phyloP scores from a whole-genome alignment of 2,329 filamentous ascomycete genomes.

The Beauveria australis region DNA sequence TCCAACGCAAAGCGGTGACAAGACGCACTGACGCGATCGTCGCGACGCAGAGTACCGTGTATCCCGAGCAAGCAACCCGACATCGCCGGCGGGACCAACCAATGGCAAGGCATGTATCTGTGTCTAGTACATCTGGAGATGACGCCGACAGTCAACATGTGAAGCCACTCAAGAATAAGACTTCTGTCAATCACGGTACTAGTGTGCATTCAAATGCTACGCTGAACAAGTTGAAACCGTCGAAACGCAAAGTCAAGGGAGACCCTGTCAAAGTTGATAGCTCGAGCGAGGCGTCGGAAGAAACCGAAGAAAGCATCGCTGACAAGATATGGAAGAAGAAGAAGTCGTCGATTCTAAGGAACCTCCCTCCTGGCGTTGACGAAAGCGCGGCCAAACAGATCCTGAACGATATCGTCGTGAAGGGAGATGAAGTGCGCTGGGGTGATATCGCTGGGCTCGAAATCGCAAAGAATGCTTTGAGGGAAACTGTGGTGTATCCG shows the following conservation, averaged over 20 bases:
- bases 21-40: conserved; percentile 11
- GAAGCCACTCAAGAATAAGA: conserved; percentile 9
- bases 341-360: conserved; percentile 61
- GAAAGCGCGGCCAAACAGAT: conserved; percentile 79
- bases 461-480: conserved; percentile 80
- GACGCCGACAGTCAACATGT: conserved; percentile 7
- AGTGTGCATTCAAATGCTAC: not conserved
- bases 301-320: conserved; percentile 30
- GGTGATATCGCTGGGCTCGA: conserved; percentile 86
- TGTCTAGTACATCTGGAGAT: conserved; percentile 18
- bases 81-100: conserved; percentile 16
- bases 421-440: conserved; percentile 94
- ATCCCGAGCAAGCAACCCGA: conserved; percentile 14
- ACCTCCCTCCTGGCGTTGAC: conserved; percentile 75
- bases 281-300: conserved; percentile 39
- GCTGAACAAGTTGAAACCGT: not conserved
- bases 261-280: conserved; percentile 31
- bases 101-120: conserved; percentile 2
- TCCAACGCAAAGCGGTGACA: conserved; percentile 14
- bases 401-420: conserved; percentile 88
- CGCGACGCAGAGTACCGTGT: conserved; percentile 11
- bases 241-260: conserved; percentile 26
- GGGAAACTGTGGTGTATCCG: conserved; percentile 94
- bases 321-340: conserved; percentile 52
- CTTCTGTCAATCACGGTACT: not conserved